Evolutionary conservation across 225 moss, liverwort and hornwort species (phyloP).

Genomic region (Straminergon stramineum): DNA sequence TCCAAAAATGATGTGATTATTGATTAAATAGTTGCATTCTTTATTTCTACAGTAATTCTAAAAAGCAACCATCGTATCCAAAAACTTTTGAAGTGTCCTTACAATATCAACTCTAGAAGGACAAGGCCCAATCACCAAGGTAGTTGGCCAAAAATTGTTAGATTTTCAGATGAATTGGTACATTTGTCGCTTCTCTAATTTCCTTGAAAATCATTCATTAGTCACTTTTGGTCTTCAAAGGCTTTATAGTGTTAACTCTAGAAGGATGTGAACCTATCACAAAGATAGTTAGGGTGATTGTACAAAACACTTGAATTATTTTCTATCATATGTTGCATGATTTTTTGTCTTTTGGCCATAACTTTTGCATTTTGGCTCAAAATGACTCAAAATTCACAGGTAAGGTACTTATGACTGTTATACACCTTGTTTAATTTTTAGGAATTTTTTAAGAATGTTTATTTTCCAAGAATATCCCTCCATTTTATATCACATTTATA

Average conservation of each 20-base stretch:
- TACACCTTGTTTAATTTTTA: too few species aligned
- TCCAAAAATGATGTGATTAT: background rate
- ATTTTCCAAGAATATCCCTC: too few species aligned
- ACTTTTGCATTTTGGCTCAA: too few species aligned
- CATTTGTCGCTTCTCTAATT: background rate
- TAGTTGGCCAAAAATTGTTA: background rate
- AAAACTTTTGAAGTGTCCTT: background rate
- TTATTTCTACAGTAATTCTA: accelerated
- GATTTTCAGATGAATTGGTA: background rate
- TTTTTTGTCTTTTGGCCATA: too few species aligned
- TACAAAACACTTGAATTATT: too few species aligned
- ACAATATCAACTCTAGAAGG: accelerated
- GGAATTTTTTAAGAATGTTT: too few species aligned
- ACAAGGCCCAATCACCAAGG: background rate
- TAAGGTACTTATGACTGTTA: too few species aligned
- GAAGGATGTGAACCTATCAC: accelerated
- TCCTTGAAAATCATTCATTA: background rate
- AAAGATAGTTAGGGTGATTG: background rate
- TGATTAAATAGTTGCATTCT: background rate
- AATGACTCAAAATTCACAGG: too few species aligned
- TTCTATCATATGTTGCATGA: too few species aligned
- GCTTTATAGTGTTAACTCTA: background rate
- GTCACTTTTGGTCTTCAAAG: accelerated
- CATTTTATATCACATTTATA: too few species aligned
- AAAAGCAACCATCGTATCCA: background rate